Percentiles rank a stretch among this genome's conserved stretches.
Conservation (phyloP, 495 filamentous ascomycete genomes). For the Filosporella fistucella region DNA sequence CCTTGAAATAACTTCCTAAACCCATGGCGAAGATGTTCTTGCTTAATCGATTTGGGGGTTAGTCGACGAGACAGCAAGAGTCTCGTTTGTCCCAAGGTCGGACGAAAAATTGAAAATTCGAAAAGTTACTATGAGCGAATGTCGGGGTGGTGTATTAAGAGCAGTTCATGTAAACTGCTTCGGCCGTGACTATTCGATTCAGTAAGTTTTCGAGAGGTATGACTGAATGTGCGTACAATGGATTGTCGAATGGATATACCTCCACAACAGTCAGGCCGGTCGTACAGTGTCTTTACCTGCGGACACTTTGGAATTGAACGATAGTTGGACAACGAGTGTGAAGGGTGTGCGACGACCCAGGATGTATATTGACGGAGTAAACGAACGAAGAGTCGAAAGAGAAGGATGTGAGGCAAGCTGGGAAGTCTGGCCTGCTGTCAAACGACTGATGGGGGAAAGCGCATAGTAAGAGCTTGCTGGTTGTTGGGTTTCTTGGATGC, state of each 20-base stretch:
- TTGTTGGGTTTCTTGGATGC: neutral
- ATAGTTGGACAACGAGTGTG: slow-evolving; percentile 17
- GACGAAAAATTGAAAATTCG: neutral
- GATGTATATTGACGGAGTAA: slow-evolving; percentile 17
- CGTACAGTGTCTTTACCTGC: slow-evolving; percentile 9
- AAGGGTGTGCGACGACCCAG: slow-evolving; percentile 8
- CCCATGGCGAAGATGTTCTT: slow-evolving; percentile 44
- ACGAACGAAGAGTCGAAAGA: slow-evolving; percentile 5
- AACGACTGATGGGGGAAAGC: slow-evolving; percentile 11
- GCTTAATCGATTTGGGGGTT: slow-evolving; percentile 6
- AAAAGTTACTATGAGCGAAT: slow-evolving; percentile 6
- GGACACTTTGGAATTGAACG: slow-evolving; percentile 12
- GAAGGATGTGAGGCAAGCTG: slow-evolving; percentile 1
- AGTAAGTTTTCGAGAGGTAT: no score
- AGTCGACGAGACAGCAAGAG: slow-evolving; percentile 14
- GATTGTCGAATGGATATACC: no score
- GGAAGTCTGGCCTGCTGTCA: slow-evolving; percentile 11
- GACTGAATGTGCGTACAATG: slow-evolving; percentile 10
- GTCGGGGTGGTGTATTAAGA: slow-evolving; percentile 6
- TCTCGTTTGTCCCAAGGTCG: slow-evolving; percentile 3
- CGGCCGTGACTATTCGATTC: no score
- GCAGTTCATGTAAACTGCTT: no score
- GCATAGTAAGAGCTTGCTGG: neutral
- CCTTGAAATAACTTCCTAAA: slow-evolving; percentile 57
- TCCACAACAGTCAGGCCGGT: no score